Evolutionary conservation across 768 basidiomycete species (phyloP).

Genomic region (Phlegmacium glaucopus): DNA sequence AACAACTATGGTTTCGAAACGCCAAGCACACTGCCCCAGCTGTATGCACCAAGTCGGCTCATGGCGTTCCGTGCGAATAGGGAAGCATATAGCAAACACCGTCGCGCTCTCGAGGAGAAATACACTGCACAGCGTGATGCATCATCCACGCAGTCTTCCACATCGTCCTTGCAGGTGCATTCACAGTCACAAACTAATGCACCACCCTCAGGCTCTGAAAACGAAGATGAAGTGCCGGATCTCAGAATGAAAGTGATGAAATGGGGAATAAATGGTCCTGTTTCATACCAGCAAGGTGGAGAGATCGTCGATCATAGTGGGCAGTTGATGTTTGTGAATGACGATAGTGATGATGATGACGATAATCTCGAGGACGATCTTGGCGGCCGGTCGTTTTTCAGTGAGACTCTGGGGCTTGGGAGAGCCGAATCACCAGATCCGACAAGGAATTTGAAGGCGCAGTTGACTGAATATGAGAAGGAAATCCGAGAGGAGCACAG

Average conservation of each 20-base stretch:
- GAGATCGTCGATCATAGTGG: conserved; percentile 48
- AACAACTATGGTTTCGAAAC: conserved; percentile 74
- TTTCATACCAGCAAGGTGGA: conserved; percentile 53
- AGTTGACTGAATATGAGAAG: not conserved
- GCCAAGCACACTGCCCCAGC: conserved; percentile 68
- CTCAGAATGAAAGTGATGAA: no score
- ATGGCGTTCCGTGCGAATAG: conserved; percentile 59
- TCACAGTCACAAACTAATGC: conserved; percentile 29
- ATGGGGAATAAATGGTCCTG: no score
- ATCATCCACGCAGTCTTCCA: no score
- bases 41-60: conserved; percentile 67
- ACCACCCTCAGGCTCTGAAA: conserved; percentile 22
- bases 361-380: conserved; percentile 52
- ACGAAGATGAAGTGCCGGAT: conserved; percentile 22
- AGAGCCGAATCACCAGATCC: conserved; percentile 46
- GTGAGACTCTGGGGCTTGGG: conserved; percentile 42
- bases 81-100: conserved; percentile 41
- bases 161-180: conserved; percentile 1
- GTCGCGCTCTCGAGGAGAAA: no score
- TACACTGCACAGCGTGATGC: no score
- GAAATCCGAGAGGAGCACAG: not conserved
- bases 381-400: conserved; percentile 44
- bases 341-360: conserved; percentile 64
- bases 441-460: conserved; percentile 33
- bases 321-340: conserved; percentile 60